These are phyloP conservation scores for Closterium sp. DNA, from an alignment of 139 green algal species.

Conservation along the genomic window DNA sequence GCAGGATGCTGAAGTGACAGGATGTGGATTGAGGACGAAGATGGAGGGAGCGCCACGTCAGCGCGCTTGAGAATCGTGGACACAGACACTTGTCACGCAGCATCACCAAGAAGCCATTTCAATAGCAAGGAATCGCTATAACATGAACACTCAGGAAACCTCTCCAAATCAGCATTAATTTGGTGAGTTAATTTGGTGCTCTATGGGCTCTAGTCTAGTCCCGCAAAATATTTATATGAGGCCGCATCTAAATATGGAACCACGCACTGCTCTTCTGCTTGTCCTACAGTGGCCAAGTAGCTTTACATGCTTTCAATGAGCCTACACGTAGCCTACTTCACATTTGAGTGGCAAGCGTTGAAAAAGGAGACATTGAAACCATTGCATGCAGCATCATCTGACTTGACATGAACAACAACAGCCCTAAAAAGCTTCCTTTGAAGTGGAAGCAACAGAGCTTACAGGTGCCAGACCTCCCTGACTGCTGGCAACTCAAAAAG, in stretches of 20 bases:
- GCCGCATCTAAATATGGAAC: too few relatives aligned
- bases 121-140: neutral
- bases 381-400: neutral
- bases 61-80: neutral
- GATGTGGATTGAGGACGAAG: neutral
- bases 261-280: neutral
- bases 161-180: neutral
- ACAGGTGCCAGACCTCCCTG: conserved; percentile 17
- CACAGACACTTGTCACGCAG: too few relatives aligned
- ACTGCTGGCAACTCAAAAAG: conserved; percentile 29
- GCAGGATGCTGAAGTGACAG: neutral
- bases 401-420: neutral
- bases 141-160: neutral
- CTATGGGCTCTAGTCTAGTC: neutral
- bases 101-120: neutral
- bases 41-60: neutral
- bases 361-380: neutral
- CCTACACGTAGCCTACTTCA: neutral
- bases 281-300: neutral
- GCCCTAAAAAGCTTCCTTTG: neutral
- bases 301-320: neutral
- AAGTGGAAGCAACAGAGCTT: neutral
- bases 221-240: too few relatives aligned
- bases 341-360: neutral
- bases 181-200: too few relatives aligned